Evolutionary conservation across 2,329 filamentous ascomycete genomes (phyloP).

Genomic region (Coniochaeta pulveracea): DNA sequence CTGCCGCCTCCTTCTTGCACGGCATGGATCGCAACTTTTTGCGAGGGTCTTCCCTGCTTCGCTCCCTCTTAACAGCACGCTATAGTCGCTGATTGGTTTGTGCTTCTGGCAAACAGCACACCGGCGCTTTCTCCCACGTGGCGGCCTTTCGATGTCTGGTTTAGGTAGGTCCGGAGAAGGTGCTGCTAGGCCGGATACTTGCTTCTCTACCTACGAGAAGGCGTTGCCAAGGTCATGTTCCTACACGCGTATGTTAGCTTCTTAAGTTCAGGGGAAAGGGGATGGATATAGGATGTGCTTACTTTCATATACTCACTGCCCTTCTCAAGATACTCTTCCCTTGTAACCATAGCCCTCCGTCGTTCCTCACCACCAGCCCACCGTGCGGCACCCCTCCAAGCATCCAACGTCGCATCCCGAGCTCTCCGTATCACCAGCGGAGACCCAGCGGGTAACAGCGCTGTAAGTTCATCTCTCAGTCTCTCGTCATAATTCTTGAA

Average conservation of each 20-base stretch:
- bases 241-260: constrained; percentile 20
- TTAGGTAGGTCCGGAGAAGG: too few relatives aligned
- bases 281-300: too few relatives aligned
- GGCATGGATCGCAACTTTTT: too few relatives aligned
- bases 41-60: too few relatives aligned
- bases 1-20: too few relatives aligned
- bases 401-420: constrained; percentile 67
- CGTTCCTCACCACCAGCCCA: constrained; percentile 60
- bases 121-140: too few relatives aligned
- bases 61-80: too few relatives aligned
- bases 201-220: constrained; percentile 17
- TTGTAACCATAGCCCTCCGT: constrained; percentile 57
- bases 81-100: too few relatives aligned
- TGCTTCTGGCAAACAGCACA: too few relatives aligned
- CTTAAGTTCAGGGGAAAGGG: too few relatives aligned
- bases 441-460: constrained; percentile 58
- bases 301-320: constrained; percentile 89
- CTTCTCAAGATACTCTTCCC: constrained; percentile 83
- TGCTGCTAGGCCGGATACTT: too few relatives aligned
- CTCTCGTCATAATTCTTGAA: constrained; percentile 82
- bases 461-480: constrained; percentile 59
- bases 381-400: constrained; percentile 83
- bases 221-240: constrained; percentile 56
- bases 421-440: constrained; percentile 63
- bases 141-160: too few relatives aligned